These are phyloP conservation scores for Nicotiana tomentosiformis DNA, from an alignment of 257 asterid species.

Conservation along the genomic window DNA sequence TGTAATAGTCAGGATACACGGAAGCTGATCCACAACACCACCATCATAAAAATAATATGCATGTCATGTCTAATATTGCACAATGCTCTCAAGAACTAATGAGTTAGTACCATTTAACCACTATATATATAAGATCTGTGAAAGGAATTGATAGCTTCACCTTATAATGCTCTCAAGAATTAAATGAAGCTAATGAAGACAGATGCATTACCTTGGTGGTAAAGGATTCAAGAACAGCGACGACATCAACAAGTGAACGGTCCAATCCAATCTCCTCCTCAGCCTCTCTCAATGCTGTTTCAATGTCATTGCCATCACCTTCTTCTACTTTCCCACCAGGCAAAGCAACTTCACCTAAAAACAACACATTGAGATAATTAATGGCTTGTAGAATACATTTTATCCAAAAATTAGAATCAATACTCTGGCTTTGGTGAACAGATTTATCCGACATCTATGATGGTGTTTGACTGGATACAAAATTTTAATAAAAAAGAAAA, in stretches of 20 bases:
- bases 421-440: not conserved
- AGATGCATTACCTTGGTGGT: slow-evolving; percentile 38
- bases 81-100: not conserved
- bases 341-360: slow-evolving; percentile 80
- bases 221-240: slow-evolving; percentile 53
- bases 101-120: not conserved
- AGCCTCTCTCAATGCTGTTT: slow-evolving; percentile 84
- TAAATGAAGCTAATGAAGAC: not conserved
- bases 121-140: not conserved
- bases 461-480: no score
- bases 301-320: slow-evolving; percentile 43
- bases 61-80: not conserved
- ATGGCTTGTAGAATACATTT: not conserved
- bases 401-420: not conserved
- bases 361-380: not conserved
- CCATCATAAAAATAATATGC: no score
- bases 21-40: no score
- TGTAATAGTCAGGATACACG: no score
- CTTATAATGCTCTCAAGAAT: no score
- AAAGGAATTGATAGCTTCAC: not conserved
- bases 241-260: slow-evolving; percentile 57
- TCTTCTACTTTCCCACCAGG: slow-evolving; percentile 87
- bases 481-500: no score
- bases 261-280: slow-evolving; percentile 89
- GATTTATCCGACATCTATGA: not conserved